A percentile compares a stretch with the other conserved stretches of the same genome.
These are phyloP conservation scores for Rhodotorula sp. DNA, from an alignment of 1,284 basidiomycete species.

Conservation along the genomic window DNA sequence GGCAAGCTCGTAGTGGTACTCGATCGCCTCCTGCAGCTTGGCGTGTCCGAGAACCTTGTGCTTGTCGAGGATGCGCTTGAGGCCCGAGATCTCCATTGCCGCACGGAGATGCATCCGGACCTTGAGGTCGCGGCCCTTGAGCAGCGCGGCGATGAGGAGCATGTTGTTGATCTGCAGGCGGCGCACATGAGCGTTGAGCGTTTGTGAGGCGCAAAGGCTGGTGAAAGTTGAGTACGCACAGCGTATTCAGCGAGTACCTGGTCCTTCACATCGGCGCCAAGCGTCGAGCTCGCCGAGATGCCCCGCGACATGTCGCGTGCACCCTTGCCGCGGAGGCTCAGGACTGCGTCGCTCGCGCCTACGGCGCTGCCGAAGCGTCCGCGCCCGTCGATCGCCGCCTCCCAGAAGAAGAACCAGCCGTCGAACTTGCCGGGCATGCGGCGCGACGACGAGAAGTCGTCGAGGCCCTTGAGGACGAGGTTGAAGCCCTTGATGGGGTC, in stretches of 20 bases:
- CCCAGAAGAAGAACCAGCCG: slow-evolving; percentile 86
- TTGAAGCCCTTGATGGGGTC: slow-evolving; percentile 55
- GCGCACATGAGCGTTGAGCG: slow-evolving; percentile 18
- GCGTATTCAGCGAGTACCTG: slow-evolving; percentile 77
- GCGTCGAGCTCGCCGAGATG: slow-evolving; percentile 28
- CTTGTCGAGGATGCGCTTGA: slow-evolving; percentile 71
- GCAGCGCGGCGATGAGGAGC: slow-evolving; percentile 67
- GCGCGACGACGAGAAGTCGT: slow-evolving; percentile 58
- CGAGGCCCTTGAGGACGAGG: slow-evolving; percentile 57
- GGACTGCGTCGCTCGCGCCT: slow-evolving; percentile 87
- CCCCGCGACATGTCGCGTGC: slow-evolving; percentile 29
- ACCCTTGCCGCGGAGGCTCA: slow-evolving; percentile 53
- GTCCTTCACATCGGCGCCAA: slow-evolving; percentile 53
- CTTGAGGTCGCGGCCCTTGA: slow-evolving; percentile 69
- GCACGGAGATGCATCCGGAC: slow-evolving; percentile 79
- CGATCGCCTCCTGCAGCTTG: slow-evolving; percentile 69
- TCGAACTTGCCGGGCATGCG: slow-evolving; percentile 69
- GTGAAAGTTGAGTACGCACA: slow-evolving; percentile 58
- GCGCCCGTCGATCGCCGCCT: slow-evolving; percentile 74
- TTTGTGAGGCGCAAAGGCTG: slow-evolving; percentile 41
- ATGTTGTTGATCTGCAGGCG: slow-evolving; percentile 63
- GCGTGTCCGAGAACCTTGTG: slow-evolving; percentile 67
- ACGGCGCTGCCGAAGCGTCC: slow-evolving; percentile 95
- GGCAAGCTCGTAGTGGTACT: slow-evolving; percentile 66
- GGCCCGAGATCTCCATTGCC: slow-evolving; percentile 84